Evolutionary conservation across 2,329 filamentous ascomycete species (phyloP), one percentile per base, ranked within the genome.

Genomic region (Verticillium tricorpus): DNA sequence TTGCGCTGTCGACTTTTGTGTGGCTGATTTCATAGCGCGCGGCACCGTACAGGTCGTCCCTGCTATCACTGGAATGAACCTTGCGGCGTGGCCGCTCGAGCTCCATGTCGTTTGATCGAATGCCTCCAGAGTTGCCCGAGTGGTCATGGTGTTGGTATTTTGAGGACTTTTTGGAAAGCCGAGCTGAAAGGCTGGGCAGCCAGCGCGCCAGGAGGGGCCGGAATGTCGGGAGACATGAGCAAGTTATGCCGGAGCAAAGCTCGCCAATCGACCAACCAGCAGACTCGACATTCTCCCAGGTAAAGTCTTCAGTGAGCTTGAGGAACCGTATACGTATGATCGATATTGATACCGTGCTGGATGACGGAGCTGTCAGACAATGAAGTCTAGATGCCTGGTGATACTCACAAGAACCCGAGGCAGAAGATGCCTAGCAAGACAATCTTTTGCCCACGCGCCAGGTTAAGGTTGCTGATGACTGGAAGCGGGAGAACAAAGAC

Each of bases 261-360:
- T 71, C 69, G 32, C 63, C 67, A 19, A 70, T 32, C 15, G 69
- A 70, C 65, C 68, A 69, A 17, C 60, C 50, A 5, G 69, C 65
- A 11, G 69, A 61, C 25, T 69, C 67, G 40, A 71, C 63, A 59
- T 67, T 69, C 8, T 63, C 45, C 65, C 67, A 69, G 6, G 68
- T 69, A 19, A 64, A 62, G 55, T 70, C 68, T 25, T 63, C 35
- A 19, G 56, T 57, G 32, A 58, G 40, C 8, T 64, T 57, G 22
- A 71, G 61, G 59, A 66, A 69, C 5, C 63, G 60, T 9, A 72
- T 65, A 6, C 70, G 66, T 34, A 70, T 56, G n/a, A 69, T 60
- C 3, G 69, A 69, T 39, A 71, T 68, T 6, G 65, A 62, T 31
- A 67, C 65, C 15, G 68, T 71, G 57, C 67, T 65, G 11, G 8